Conservation (phyloP, 1,139 yeast genomes). For the Suhomyces maxii region DNA sequence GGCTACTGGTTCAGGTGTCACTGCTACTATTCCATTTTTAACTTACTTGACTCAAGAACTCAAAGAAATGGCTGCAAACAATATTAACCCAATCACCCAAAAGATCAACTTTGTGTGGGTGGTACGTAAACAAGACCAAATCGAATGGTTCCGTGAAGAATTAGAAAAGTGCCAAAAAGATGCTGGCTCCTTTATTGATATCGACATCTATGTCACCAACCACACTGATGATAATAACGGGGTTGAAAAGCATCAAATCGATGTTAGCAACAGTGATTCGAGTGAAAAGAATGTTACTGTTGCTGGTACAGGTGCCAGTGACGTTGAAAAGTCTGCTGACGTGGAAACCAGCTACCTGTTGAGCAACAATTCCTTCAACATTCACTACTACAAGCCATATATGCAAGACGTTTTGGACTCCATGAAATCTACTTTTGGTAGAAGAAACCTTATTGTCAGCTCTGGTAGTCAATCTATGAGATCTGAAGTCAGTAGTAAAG, state of each 20-base stretch:
- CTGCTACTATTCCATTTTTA: conserved; percentile 54
- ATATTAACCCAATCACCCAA: conserved; percentile 19
- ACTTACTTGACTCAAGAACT: conserved; percentile 21
- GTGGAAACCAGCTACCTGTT: conserved; percentile 1
- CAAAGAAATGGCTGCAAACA: conserved; percentile 12
- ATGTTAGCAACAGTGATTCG: background rate
- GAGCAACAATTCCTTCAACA: conserved; percentile 12
- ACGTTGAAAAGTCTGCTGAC: background rate
- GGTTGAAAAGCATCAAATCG: background rate
- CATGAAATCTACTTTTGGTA: conserved; percentile 24
- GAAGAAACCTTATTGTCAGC: conserved; percentile 47
- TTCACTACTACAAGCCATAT: conserved; percentile 37
- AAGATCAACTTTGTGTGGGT: conserved; percentile 53
- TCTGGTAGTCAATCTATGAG: conserved; percentile 55
- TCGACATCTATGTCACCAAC: conserved; percentile 28
- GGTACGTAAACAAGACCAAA: conserved; percentile 33
- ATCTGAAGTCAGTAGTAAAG: conserved; percentile 42
- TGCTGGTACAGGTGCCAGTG: background rate
- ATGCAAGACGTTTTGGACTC: conserved; percentile 20
- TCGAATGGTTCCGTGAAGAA: conserved; percentile 50
- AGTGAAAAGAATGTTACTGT: background rate
- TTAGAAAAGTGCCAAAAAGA: conserved; percentile 28
- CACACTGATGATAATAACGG: background rate
- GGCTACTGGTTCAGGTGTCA: conserved; percentile 56
- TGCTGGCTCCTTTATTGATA: conserved; percentile 26